Evolutionary conservation across 108 stramenopile species (phyloP).

Genomic region (Nitzschia palea): DNA sequence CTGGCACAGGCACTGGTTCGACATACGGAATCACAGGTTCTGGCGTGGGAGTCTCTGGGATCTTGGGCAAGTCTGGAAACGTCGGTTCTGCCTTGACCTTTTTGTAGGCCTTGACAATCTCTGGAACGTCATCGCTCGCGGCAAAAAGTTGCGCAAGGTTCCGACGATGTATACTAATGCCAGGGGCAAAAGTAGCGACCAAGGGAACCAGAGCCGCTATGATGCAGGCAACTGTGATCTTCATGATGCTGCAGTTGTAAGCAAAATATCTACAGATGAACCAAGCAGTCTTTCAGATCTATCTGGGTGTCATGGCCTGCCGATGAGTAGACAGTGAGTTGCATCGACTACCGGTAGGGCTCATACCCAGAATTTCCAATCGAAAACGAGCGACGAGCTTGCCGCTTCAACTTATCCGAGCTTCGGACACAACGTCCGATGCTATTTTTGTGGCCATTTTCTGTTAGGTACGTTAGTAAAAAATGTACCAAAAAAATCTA

Average conservation of each 20-base stretch:
- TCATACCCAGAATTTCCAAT: too few relatives aligned
- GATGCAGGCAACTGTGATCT: conserved; percentile 1
- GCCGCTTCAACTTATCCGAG: too few relatives aligned
- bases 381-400: too few relatives aligned
- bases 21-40: background rate
- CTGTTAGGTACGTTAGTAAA: background rate
- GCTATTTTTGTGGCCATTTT: background rate
- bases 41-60: background rate
- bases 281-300: too few relatives aligned
- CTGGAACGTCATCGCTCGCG: background rate
- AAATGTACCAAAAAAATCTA: background rate
- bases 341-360: too few relatives aligned
- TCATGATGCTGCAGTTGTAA: background rate
- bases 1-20: too few relatives aligned
- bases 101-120: conserved; percentile 10
- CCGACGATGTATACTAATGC: background rate
- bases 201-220: background rate
- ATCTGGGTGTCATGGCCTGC: too few relatives aligned
- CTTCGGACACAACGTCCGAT: background rate
- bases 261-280: too few relatives aligned
- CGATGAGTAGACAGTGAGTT: too few relatives aligned
- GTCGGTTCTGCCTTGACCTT: background rate
- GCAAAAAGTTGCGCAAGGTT: background rate
- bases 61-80: background rate
- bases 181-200: conserved; percentile 2